Evolutionary conservation across 306 rosid species (phyloP), one percentile per base, ranked within the genome.

Genomic region (Dalbergia cochinchinensis): DNA sequence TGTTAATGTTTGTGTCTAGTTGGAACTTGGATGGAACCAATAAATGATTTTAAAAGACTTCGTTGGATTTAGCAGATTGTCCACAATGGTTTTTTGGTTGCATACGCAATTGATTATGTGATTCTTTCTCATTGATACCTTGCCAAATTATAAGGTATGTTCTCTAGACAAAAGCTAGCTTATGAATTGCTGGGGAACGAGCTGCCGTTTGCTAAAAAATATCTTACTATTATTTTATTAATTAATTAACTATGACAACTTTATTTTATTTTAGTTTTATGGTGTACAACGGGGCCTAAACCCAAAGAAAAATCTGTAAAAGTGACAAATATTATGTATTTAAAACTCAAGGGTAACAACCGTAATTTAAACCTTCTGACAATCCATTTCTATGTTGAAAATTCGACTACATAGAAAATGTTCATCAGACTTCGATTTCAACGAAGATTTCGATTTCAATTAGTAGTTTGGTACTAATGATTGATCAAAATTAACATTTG

Each of bases 161-260:
- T 47, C 22, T 16, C 91, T 8, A 85, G 89, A 48, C 92, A 86
- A 82, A 88, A 65, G 81, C 73, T 88, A 66, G 92, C 81, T 60
- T 73, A 87, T 65, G 83, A 79, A 82, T 91, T 76, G 94, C 94
- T 10, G 90, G 93, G 93, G 91, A 87, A 77, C 87, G 90, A 20
- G 91, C 88, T 60, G 87, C 89, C 89, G 80, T 87, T 16, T 88
- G 85, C 82, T 68, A 82, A 71, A 84, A 87, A 74, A 87, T 31
- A 19, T 31, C 5, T 35, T 20, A 8, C 31, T 58, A 20, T 8
- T 12, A 20, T 59, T 57, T 57, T 9, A 7, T n/a, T 54, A 37
- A 2, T 45, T 11, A 1, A 8, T 45, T 45, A 50, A 50, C 16
- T 12, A 50, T 15, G 20, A 53, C 19, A 53, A 53, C 1, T 20